phyloP scores from a whole-genome alignment of 345 rosid genomes.

The Lepidium sativum region DNA sequence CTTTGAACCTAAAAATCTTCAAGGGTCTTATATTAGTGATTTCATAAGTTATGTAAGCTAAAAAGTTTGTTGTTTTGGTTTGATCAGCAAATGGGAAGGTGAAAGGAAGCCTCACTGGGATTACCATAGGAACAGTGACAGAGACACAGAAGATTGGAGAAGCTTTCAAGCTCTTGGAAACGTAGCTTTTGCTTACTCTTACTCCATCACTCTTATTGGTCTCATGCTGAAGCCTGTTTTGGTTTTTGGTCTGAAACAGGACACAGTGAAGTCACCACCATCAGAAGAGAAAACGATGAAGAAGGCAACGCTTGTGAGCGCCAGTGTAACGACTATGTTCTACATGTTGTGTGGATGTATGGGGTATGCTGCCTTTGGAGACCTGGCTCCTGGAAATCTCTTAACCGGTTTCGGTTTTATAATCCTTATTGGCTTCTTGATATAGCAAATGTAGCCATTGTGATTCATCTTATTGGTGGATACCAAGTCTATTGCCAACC shows the following conservation, averaged over 20 bases:
- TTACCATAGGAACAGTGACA: conserved; percentile 29
- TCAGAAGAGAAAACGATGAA: conserved; percentile 85
- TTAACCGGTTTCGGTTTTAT: conserved; percentile 77
- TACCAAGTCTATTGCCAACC: conserved; percentile 96
- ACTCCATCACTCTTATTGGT: conserved; percentile 28
- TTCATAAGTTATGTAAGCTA: neutral
- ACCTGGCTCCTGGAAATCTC: conserved; percentile 67
- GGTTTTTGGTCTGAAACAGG: conserved; percentile 3
- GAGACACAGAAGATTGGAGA: conserved; percentile 41
- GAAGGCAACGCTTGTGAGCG: conserved; percentile 60
- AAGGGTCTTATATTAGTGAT: neutral
- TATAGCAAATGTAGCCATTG: conserved; percentile 82
- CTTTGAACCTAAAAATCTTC: neutral
- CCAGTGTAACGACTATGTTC: conserved; percentile 63
- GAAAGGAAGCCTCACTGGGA: conserved; percentile 39
- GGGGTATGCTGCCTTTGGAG: conserved; percentile 91
- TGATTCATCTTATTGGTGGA: conserved; percentile 75
- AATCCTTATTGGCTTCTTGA: conserved; percentile 91
- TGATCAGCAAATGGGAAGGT: conserved; percentile 19
- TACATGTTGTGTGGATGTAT: conserved; percentile 87
- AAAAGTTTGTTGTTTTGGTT: neutral
- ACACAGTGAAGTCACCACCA: conserved; percentile 51
- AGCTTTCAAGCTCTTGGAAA: conserved; percentile 44
- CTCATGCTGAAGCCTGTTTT: neutral
- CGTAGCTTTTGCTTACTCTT: conserved; percentile 44